Evolutionary conservation across 495 filamentous ascomycete species (phyloP).

Genomic region (Aspergillus conjunctus): DNA sequence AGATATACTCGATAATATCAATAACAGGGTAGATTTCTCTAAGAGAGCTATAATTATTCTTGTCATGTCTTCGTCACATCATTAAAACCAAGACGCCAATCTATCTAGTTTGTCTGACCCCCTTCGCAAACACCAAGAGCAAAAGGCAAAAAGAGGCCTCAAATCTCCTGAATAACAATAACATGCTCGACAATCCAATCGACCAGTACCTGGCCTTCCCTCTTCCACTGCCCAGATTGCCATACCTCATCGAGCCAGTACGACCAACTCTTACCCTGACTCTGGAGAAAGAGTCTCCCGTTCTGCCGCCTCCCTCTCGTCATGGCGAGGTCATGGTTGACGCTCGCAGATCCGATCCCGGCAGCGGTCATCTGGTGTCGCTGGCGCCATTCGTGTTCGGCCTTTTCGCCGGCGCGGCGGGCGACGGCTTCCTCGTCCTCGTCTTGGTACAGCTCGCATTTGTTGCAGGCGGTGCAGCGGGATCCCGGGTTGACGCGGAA

Average conservation of each 20-base stretch:
- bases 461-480: slow-evolving; percentile 74
- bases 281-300: slow-evolving; percentile 24
- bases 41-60: not conserved
- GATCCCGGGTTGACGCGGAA: slow-evolving; percentile 74
- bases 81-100: not conserved
- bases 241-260: slow-evolving; percentile 47
- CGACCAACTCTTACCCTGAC: slow-evolving; percentile 28
- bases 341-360: slow-evolving; percentile 28
- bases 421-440: slow-evolving; percentile 85
- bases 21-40: not conserved
- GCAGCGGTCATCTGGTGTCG: slow-evolving; percentile 53
- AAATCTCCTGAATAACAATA: slow-evolving; percentile 42
- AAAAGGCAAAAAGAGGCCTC: slow-evolving; percentile 1
- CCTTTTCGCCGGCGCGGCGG: slow-evolving; percentile 71
- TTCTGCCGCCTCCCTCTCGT: slow-evolving; percentile 17
- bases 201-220: slow-evolving; percentile 46
- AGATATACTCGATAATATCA: no score
- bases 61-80: slow-evolving; percentile 1
- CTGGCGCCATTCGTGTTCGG: slow-evolving; percentile 79
- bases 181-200: slow-evolving; percentile 49
- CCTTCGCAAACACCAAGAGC: not conserved
- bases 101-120: not conserved
- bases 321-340: slow-evolving; percentile 42
- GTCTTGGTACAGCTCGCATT: slow-evolving; percentile 85
- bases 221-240: slow-evolving; percentile 43